phyloP scores from a whole-genome alignment of 2,329 filamentous ascomycete species.

The Shiraia bambusicola region DNA sequence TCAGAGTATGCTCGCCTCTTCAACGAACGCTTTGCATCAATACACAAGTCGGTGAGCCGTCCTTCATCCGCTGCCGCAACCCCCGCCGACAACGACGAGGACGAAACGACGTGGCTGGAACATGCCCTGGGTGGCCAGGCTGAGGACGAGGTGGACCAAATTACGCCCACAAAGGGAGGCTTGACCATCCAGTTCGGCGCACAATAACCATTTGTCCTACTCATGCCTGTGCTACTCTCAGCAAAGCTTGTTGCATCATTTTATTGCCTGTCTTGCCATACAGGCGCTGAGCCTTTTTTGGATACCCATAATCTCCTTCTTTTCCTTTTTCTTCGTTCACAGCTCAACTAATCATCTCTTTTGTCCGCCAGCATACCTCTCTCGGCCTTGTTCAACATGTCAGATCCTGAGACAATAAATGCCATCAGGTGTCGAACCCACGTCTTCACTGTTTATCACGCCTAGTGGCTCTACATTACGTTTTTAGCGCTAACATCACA shows the following conservation, averaged over 20 bases:
- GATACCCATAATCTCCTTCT: slow-evolving; percentile 33
- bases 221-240: not conserved
- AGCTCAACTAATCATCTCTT: slow-evolving; percentile 1
- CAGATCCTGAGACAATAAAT: too few species aligned
- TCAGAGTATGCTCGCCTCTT: slow-evolving; percentile 47
- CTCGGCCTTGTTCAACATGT: not conserved
- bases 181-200: slow-evolving; percentile 43
- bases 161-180: slow-evolving; percentile 29
- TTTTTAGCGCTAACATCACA: too few species aligned
- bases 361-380: not conserved
- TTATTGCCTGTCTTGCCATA: slow-evolving; percentile 29
- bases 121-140: slow-evolving; percentile 29
- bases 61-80: slow-evolving; percentile 21
- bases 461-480: too few species aligned
- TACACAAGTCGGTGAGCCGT: slow-evolving; percentile 22
- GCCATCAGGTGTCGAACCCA: too few species aligned
- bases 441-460: too few species aligned
- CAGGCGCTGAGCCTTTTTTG: slow-evolving; percentile 13
- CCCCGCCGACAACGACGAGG: slow-evolving; percentile 25
- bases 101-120: slow-evolving; percentile 40
- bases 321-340: slow-evolving; percentile 8
- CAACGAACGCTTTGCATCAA: slow-evolving; percentile 44
- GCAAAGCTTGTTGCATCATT: slow-evolving; percentile 18
- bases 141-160: slow-evolving; percentile 21
- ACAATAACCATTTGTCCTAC: slow-evolving; percentile 16